Evolutionary conservation across 805 yeast genomes (phyloP).

Genomic region (Brettanomyces naardenensis): DNA sequence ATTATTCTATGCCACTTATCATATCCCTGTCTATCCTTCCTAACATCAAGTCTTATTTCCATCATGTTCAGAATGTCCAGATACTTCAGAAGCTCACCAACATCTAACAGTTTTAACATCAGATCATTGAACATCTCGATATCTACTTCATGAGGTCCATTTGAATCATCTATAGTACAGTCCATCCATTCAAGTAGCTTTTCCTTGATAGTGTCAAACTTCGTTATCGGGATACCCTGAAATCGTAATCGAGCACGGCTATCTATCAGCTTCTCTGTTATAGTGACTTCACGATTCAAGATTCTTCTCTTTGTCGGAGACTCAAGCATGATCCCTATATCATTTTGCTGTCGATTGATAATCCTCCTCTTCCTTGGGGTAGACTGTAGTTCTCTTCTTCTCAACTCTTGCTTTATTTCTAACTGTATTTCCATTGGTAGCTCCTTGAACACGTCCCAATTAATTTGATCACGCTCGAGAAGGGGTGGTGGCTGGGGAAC

Average conservation of each 20-base stretch:
- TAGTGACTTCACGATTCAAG: not conserved
- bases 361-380: slow-evolving; percentile 16
- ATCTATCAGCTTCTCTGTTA: slow-evolving; percentile 6
- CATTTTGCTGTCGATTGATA: slow-evolving; percentile 6
- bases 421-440: slow-evolving; percentile 59
- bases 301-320: slow-evolving; percentile 9
- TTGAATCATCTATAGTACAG: slow-evolving; percentile 11
- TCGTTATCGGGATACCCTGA: slow-evolving; percentile 17
- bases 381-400: slow-evolving; percentile 27
- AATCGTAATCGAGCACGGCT: slow-evolving; percentile 10
- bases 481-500: not conserved
- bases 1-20: slow-evolving; percentile 15
- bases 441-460: slow-evolving; percentile 55
- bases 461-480: slow-evolving; percentile 34
- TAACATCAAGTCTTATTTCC: slow-evolving; percentile 7
- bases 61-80: slow-evolving; percentile 12
- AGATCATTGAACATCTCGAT: slow-evolving; percentile 20
- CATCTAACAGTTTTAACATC: slow-evolving; percentile 18
- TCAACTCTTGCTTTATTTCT: slow-evolving; percentile 51
- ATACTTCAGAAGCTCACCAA: slow-evolving; percentile 14
- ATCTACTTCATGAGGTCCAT: slow-evolving; percentile 20
- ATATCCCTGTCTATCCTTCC: slow-evolving; percentile 7
- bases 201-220: slow-evolving; percentile 9
- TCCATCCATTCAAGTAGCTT: slow-evolving; percentile 20
- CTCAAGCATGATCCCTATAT: slow-evolving; percentile 10